These are phyloP conservation scores for Calvatia gigantea DNA, from an alignment of 768 basidiomycete genomes.

Conservation along the genomic window DNA sequence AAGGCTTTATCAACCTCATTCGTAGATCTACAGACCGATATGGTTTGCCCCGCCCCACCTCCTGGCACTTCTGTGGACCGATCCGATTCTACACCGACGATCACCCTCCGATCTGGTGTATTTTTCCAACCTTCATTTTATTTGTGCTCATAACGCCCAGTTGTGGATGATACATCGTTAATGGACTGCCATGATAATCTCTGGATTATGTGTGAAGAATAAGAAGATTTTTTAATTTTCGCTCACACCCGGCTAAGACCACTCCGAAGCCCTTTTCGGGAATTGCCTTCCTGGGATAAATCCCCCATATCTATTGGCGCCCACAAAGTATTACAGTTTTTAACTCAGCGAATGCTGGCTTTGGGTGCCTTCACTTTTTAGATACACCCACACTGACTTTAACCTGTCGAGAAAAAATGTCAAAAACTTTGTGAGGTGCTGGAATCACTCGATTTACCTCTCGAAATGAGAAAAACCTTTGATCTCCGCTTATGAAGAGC, in stretches of 20 bases:
- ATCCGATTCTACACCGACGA: constrained; percentile 12
- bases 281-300: not conserved
- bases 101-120: constrained; percentile 9
- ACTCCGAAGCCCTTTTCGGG: constrained; percentile 9
- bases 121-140: not conserved
- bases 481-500: no score
- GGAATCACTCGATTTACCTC: no score
- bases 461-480: no score
- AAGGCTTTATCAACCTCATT: constrained; percentile 12
- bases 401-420: no score
- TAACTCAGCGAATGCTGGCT: constrained; percentile 2
- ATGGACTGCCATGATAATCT: not conserved
- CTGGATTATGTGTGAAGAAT: not conserved
- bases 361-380: no score
- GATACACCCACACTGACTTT: no score
- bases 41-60: constrained; percentile 9
- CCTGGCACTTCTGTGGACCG: constrained; percentile 2
- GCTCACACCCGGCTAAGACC: constrained; percentile 11
- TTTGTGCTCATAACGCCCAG: not conserved
- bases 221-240: not conserved
- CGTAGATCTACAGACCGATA: constrained; percentile 12
- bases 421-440: no score
- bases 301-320: constrained; percentile 7
- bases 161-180: not conserved
- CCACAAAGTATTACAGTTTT: constrained; percentile 11